These are phyloP conservation scores for Neonectria ditissima DNA, from an alignment of 2,329 filamentous ascomycete species.

Conservation along the genomic window DNA sequence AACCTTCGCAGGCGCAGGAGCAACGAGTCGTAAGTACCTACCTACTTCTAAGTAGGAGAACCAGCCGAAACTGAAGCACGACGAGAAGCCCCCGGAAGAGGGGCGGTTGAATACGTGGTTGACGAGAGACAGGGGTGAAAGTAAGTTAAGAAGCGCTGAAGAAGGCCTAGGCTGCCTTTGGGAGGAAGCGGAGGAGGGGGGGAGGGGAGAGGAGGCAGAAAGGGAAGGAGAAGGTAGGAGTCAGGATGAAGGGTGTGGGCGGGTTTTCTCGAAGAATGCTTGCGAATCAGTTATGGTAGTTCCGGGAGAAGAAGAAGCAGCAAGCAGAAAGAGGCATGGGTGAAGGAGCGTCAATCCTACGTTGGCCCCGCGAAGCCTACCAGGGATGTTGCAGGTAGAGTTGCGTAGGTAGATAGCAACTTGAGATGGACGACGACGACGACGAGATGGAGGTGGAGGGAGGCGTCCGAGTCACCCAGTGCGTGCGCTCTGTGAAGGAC, in stretches of 20 bases:
- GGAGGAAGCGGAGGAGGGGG: not conserved
- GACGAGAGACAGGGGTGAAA: conserved; percentile 1
- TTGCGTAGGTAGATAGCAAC: conserved; percentile 21
- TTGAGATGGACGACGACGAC: conserved; percentile 9
- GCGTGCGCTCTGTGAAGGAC: not conserved
- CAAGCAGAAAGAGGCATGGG: conserved; percentile 11
- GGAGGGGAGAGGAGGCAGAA: not conserved
- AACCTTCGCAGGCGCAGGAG: not conserved
- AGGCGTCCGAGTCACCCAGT: conserved; percentile 17
- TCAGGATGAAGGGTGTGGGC: conserved; percentile 12
- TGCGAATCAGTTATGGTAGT: not conserved
- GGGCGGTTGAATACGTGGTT: conserved; percentile 2
- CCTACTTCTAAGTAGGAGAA: no score
- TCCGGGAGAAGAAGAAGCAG: not conserved
- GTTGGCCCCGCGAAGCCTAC: conserved; percentile 12
- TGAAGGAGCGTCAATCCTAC: conserved; percentile 26
- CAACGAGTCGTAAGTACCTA: not conserved
- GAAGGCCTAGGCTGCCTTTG: not conserved
- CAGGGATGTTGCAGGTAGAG: conserved; percentile 29
- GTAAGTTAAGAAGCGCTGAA: not conserved
- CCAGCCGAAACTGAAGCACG: no score
- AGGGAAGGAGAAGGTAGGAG: not conserved
- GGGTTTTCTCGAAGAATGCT: conserved; percentile 10
- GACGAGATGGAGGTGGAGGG: not conserved
- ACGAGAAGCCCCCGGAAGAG: not conserved